Base-by-base conservation (phyloP, 169 alveolate species). In the Plasmodium vivax region DNA sequence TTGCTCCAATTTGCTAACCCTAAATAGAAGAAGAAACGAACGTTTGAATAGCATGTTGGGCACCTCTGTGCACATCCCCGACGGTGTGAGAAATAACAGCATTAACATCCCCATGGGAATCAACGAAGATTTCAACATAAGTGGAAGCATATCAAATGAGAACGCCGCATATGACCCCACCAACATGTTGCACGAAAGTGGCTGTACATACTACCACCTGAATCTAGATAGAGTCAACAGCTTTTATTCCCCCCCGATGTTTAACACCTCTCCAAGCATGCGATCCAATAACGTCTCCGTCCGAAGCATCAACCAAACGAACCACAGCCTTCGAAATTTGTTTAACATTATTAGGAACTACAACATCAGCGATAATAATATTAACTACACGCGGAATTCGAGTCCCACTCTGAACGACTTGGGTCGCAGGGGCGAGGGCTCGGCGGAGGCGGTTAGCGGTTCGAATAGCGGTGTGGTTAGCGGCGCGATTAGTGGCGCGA, bases 291-390 rank as follows among this genome's bases (percentile, higher is more conserved):
- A 68, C 23, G 43, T 30, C 12, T 12, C 32, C 0, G 77, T 34
- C 45, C 54, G 73, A 19, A 87, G 77, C 54, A 32, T 51, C 27
- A 85, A 62, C 74, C 81, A 81, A 30, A 38, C 73, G 27, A 85
- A 90, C 51, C 43, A 38, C 51, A 90, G 80, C 51, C 75, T 90
- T 10, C 81, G 94, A 90, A 90, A 90, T 47, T 43, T 90, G n/a
- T 90, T 41, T 80, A 90, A 68, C 51, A 90, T 56, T 80, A 90
- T 90, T 80, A 79, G 94, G 68, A 90, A 90, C 82, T 80, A 90
- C 72, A 90, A 90, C 68, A 90, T 75, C 27, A 85, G 43, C 54
- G 94, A 90, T 62, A 80, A 90, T 80, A 71, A 62, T 74, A 58
- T 80, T 10, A 68, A 56, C 75, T 43, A 12, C 36, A 32, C 71